Evolutionary conservation across 148 eudicot species (phyloP).

Genomic region (Dianthus caryophyllus): DNA sequence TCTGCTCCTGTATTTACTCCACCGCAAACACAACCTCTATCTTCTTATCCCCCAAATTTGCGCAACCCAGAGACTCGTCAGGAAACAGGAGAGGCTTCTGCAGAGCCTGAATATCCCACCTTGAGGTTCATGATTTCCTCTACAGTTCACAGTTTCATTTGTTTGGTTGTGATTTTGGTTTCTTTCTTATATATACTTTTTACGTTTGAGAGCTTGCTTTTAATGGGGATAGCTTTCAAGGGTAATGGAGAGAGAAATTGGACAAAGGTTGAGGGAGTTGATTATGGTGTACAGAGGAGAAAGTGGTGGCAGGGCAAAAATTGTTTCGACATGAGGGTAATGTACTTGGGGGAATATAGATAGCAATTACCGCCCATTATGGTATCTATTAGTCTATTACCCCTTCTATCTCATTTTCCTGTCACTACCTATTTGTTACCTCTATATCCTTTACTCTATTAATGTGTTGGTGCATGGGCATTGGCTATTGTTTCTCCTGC

Average conservation of each 20-base stretch:
- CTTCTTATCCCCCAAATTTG: conserved; percentile 68
- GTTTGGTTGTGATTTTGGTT: neutral
- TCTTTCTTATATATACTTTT: neutral
- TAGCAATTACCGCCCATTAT: too few relatives aligned
- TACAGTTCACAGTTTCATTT: neutral
- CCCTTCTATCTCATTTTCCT: too few relatives aligned
- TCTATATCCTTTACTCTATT: too few relatives aligned
- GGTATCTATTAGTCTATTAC: too few relatives aligned
- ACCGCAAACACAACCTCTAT: conserved; percentile 86
- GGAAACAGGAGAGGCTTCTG: conserved; percentile 64
- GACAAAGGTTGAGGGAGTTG: too few relatives aligned
- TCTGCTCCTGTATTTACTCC: conserved; percentile 90
- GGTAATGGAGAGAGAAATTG: too few relatives aligned
- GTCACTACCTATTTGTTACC: too few relatives aligned
- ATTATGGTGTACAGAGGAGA: too few relatives aligned
- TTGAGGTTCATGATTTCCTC: conserved; percentile 50
- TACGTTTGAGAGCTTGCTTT: neutral
- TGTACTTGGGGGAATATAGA: too few relatives aligned
- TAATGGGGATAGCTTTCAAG: too few relatives aligned
- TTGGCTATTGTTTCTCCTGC: neutral
- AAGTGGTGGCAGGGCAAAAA: too few relatives aligned
- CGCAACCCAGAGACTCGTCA: conserved; percentile 43
- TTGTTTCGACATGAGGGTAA: too few relatives aligned
- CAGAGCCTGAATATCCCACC: conserved; percentile 75
- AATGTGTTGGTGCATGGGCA: neutral